Conservation (phyloP, 371 early-diverging fungal species). For the Polyrhizophydium stewartii region DNA sequence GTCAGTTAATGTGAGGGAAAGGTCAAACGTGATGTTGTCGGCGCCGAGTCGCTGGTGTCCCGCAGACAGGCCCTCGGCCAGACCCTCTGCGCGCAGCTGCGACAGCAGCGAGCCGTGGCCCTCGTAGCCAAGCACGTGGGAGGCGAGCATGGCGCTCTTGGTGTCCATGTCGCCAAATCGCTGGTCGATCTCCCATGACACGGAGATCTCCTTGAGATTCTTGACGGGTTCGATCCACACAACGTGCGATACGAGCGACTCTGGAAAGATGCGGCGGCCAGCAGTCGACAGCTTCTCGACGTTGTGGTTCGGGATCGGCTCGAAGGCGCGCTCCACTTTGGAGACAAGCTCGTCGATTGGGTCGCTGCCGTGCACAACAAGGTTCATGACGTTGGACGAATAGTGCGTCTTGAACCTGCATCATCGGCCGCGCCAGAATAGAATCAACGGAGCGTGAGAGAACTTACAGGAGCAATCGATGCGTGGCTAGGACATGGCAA, state of each 20-base stretch:
- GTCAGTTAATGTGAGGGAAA: constrained; percentile 27
- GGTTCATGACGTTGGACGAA: constrained; percentile 30
- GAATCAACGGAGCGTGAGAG: no score
- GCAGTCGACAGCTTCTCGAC: constrained; percentile 1
- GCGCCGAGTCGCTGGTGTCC: constrained; percentile 13
- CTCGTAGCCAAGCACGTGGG: constrained; percentile 28
- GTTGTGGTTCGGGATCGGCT: constrained; percentile 9
- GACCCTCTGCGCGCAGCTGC: constrained; percentile 15
- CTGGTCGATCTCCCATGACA: constrained; percentile 29
- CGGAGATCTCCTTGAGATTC: constrained; percentile 19
- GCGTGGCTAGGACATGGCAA: neutral
- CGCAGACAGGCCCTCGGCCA: constrained; percentile 28
- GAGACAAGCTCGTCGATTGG: constrained; percentile 13
- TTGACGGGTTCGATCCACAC: constrained; percentile 31
- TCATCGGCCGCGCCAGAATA: no score
- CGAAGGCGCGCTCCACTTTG: constrained; percentile 12
- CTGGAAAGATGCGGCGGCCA: constrained; percentile 11
- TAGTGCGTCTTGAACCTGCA: constrained; percentile 16
- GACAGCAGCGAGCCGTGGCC: constrained; percentile 26
- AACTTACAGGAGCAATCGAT: neutral
- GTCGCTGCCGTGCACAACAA: constrained; percentile 27
- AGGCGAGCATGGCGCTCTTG: constrained; percentile 18
- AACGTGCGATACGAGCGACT: constrained; percentile 13
- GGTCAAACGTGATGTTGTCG: constrained; percentile 21
- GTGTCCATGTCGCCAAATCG: constrained; percentile 15